Evolutionary conservation across 176 grass and related monocot species (phyloP).

Genomic region (Rhynchospora pubera): DNA sequence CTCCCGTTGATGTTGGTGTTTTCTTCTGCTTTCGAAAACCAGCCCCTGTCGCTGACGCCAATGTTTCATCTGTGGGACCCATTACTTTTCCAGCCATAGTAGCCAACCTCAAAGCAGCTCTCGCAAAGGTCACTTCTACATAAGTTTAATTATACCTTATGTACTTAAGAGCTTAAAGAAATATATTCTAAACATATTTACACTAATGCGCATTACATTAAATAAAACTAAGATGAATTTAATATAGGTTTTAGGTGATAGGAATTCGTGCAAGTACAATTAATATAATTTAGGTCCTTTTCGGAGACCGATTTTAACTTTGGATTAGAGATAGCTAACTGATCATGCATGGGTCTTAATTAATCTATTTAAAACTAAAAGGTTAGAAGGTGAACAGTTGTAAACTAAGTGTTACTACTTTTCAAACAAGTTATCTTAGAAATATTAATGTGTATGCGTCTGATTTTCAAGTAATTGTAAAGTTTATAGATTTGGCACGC

Average conservation of each 20-base stretch:
- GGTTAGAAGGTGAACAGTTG: too few species aligned
- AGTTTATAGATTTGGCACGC: not conserved
- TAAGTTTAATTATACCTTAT: not conserved
- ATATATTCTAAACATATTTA: not conserved
- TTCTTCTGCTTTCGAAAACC: conserved; percentile 57
- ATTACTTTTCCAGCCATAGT: conserved; percentile 10
- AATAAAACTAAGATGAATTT: not conserved
- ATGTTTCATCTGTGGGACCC: not conserved
- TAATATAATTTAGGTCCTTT: too few species aligned
- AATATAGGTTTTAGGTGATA: conserved; percentile 1
- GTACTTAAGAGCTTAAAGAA: not conserved
- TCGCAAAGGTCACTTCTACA: conserved; percentile 24
- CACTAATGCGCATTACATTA: not conserved
- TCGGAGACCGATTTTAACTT: too few species aligned
- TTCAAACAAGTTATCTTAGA: not conserved
- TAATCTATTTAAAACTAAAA: too few species aligned
- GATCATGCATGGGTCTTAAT: not conserved
- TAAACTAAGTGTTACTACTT: not conserved
- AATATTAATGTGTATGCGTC: not conserved
- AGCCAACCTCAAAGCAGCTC: conserved; percentile 28
- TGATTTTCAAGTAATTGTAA: not conserved
- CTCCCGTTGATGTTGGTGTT: conserved; percentile 42
- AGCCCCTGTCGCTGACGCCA: not conserved
- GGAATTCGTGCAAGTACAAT: not conserved
- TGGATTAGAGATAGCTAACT: too few species aligned